Evolutionary conservation across 257 asterid species (phyloP).

Genomic region (Eustoma russellianum): DNA sequence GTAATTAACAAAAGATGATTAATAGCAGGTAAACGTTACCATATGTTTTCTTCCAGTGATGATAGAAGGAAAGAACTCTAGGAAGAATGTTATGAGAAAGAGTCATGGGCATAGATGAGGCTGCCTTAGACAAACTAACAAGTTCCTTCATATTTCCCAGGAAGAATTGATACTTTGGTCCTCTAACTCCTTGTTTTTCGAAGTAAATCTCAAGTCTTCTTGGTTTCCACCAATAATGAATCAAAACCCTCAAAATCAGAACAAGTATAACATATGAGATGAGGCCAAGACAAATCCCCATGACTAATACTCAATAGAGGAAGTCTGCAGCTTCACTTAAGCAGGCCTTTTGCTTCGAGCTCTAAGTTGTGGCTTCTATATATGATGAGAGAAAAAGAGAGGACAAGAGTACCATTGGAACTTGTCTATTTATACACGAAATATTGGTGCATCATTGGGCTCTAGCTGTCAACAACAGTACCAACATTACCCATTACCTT

Average conservation of each 20-base stretch:
- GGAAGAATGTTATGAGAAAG: constrained; percentile 86
- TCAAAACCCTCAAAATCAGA: constrained; percentile 23
- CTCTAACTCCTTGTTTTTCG: constrained; percentile 63
- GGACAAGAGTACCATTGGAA: too few relatives aligned
- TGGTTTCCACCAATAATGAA: constrained; percentile 70
- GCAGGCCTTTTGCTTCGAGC: constrained; percentile 12
- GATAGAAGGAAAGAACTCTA: constrained; percentile 80
- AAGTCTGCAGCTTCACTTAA: background rate
- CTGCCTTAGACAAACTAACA: constrained; percentile 39
- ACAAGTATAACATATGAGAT: constrained; percentile 26
- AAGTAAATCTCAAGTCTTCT: constrained; percentile 49
- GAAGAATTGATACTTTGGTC: constrained; percentile 63
- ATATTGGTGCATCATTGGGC: background rate
- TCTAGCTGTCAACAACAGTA: too few relatives aligned
- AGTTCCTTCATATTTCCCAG: constrained; percentile 81
- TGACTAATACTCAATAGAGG: constrained; percentile 1
- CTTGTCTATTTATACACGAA: constrained; percentile 5
- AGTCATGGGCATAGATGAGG: constrained; percentile 57
- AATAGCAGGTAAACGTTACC: too few relatives aligned
- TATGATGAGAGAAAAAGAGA: constrained; percentile 11
- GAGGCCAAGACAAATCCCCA: constrained; percentile 11
- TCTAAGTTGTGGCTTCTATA: constrained; percentile 39
- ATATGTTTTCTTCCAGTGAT: constrained; percentile 80
- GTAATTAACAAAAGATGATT: too few relatives aligned
- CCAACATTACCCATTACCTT: too few relatives aligned